phyloP scores from a whole-genome alignment of 2,329 filamentous ascomycete species.

The Epichloe scottii region DNA sequence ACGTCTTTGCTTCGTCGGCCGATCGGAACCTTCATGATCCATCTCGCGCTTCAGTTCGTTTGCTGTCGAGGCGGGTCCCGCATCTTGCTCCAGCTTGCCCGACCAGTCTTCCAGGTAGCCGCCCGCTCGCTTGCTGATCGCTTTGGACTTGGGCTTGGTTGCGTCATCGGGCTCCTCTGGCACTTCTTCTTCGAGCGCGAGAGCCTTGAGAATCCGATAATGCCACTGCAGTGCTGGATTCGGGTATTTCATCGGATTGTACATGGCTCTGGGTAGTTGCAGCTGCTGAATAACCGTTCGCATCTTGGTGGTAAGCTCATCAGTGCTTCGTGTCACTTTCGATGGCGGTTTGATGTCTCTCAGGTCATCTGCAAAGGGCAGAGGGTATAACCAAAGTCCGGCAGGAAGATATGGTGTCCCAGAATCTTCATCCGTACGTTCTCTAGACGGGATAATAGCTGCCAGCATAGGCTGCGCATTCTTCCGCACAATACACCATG shows the following conservation, averaged over 20 bases:
- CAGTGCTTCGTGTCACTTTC: conserved; percentile 43
- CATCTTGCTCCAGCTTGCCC: conserved; percentile 48
- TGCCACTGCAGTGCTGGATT: conserved; percentile 95
- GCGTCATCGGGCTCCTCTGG: conserved; percentile 63
- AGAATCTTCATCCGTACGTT: conserved; percentile 49
- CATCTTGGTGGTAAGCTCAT: conserved; percentile 70
- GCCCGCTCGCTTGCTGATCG: conserved; percentile 82
- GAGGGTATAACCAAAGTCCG: conserved; percentile 76
- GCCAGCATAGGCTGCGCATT: conserved; percentile 72
- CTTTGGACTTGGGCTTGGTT: conserved; percentile 71
- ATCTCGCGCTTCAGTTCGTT: conserved; percentile 40
- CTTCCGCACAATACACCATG: conserved; percentile 75
- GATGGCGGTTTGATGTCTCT: conserved; percentile 56
- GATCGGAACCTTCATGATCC: conserved; percentile 28
- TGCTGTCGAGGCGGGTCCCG: conserved; percentile 22
- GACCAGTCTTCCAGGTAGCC: conserved; percentile 70
- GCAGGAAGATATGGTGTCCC: conserved; percentile 62
- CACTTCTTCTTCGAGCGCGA: conserved; percentile 84
- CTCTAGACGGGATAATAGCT: conserved; percentile 66
- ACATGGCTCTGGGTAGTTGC: conserved; percentile 74
- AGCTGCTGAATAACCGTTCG: conserved; percentile 70
- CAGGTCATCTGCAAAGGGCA: conserved; percentile 85
- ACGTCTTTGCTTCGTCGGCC: conserved; percentile 34
- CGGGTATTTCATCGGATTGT: conserved; percentile 77
- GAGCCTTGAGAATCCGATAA: conserved; percentile 82